phyloP scores from a whole-genome alignment of 331 rosid species.

The Cucumis variabilis region DNA sequence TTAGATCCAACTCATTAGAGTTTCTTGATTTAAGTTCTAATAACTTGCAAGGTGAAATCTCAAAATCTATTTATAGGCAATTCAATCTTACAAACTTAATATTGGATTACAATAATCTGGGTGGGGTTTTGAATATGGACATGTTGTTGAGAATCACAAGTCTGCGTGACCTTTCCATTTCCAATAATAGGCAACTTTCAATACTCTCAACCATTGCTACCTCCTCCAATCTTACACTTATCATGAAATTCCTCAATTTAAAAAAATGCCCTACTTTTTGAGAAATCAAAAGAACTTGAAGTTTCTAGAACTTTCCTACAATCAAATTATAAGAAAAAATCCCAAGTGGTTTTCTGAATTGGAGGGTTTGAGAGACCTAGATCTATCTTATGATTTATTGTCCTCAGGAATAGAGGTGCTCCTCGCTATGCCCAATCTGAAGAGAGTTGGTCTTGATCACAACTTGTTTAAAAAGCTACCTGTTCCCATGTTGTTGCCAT shows the following conservation, averaged over 20 bases:
- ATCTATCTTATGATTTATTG: neutral
- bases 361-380: too few species aligned
- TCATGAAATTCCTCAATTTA: too few species aligned
- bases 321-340: too few species aligned
- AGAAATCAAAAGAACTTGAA: too few species aligned
- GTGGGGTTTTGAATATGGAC: neutral
- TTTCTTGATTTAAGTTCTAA: neutral
- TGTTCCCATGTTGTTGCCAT: neutral
- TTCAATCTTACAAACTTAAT: too few species aligned
- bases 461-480: constrained; percentile 7
- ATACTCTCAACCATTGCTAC: neutral
- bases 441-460: neutral
- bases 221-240: too few species aligned
- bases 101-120: neutral
- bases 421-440: neutral
- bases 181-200: neutral
- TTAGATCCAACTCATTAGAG: neutral
- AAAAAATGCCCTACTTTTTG: too few species aligned
- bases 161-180: neutral
- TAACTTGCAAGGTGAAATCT: neutral
- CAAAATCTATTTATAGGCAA: neutral
- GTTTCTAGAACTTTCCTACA: too few species aligned
- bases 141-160: neutral
- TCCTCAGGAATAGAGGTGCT: neutral
- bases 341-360: too few species aligned